Evolutionary conservation across 2,329 filamentous ascomycete genomes (phyloP).

Genomic region (Colletotrichum phormii): DNA sequence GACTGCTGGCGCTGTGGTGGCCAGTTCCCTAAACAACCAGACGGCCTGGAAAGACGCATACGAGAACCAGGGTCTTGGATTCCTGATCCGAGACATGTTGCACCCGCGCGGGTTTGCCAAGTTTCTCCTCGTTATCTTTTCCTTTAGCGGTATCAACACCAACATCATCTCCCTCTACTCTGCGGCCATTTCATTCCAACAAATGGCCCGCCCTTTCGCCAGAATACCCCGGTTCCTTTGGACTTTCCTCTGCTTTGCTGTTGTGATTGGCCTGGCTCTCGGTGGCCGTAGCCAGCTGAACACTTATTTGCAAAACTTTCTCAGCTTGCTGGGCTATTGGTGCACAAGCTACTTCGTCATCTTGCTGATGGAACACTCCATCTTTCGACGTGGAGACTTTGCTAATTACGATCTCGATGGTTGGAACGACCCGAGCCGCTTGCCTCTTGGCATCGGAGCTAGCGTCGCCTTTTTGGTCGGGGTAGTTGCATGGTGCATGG

Average conservation of each 20-base stretch:
- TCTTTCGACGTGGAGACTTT: conserved; percentile 7
- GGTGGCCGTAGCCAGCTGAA: not conserved
- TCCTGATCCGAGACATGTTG: not conserved
- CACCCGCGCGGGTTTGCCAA: not conserved
- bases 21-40: not conserved
- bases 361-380: not conserved
- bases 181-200: conserved; percentile 4
- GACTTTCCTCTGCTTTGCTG: not conserved
- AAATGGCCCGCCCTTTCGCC: conserved; percentile 2
- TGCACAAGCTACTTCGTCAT: not conserved
- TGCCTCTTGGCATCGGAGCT: conserved; percentile 6
- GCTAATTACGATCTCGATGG: conserved; percentile 8
- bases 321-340: not conserved
- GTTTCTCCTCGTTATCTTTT: conserved; percentile 4
- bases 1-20: not conserved
- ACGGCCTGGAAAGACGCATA: not conserved
- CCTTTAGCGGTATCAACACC: conserved; percentile 9
- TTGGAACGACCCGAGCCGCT: conserved; percentile 15
- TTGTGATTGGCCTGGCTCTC: not conserved
- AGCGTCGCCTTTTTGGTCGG: conserved; percentile 3
- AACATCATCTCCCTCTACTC: conserved; percentile 11
- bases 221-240: not conserved
- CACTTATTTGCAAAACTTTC: not conserved
- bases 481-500: conserved; percentile 5
- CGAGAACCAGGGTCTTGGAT: not conserved